These are phyloP conservation scores for Mallotus repandus DNA, from an alignment of 441 rosid genomes.

Conservation along the genomic window DNA sequence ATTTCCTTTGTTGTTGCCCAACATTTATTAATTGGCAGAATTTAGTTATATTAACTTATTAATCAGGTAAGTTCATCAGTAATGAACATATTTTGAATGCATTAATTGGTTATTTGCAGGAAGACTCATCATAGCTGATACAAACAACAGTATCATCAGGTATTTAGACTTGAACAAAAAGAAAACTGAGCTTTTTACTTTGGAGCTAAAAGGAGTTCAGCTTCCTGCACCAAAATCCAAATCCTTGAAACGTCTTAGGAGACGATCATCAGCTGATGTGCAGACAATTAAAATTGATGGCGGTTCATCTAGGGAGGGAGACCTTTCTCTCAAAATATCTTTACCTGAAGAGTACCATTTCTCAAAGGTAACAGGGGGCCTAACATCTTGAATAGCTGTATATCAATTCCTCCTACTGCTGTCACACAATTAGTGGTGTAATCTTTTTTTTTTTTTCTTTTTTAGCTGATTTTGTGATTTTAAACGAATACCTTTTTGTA, in stretches of 20 bases:
- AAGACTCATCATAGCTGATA: conserved; percentile 80
- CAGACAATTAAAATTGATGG: conserved; percentile 55
- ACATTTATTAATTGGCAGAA: neutral
- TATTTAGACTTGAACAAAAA: conserved; percentile 62
- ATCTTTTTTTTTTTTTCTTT: conserved; percentile 7
- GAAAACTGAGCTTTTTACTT: conserved; percentile 58
- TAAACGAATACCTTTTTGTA: conserved; percentile 9
- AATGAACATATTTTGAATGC: neutral
- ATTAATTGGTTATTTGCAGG: conserved; percentile 45
- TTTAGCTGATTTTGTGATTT: neutral
- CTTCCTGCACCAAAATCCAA: conserved; percentile 65
- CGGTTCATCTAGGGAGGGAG: conserved; percentile 62
- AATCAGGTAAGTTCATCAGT: neutral
- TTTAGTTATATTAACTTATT: neutral
- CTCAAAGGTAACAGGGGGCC: conserved; percentile 64
- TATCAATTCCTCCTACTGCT: neutral
- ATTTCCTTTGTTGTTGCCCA: neutral
- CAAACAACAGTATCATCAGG: conserved; percentile 81
- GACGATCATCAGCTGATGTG: conserved; percentile 71
- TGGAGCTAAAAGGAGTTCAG: conserved; percentile 86
- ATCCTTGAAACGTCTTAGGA: conserved; percentile 71
- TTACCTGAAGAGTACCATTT: conserved; percentile 79
- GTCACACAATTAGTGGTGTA: conserved; percentile 5
- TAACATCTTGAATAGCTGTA: conserved; percentile 1
- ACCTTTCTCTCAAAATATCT: conserved; percentile 60